A percentile compares a stretch with the other conserved stretches of the same genome.
Evolutionary conservation across 192 early-diverging fungal genomes (phyloP).

Genomic region (Rhizophagus prolifer): DNA sequence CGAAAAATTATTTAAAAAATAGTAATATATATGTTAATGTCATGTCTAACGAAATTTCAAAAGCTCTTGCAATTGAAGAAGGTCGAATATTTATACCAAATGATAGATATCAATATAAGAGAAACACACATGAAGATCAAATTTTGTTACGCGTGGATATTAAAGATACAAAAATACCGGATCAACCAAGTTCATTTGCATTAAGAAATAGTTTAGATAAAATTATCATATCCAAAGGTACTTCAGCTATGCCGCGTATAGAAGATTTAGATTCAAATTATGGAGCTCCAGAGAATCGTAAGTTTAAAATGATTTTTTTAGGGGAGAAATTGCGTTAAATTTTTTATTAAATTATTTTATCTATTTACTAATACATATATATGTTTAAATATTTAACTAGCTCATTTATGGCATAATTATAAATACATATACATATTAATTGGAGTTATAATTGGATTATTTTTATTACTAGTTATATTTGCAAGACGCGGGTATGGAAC

Average conservation of each 20-base stretch:
- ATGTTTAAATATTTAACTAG: background rate
- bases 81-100: too few relatives aligned
- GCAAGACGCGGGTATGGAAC: too few relatives aligned
- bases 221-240: too few relatives aligned
- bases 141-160: background rate
- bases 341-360: too few relatives aligned
- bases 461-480: background rate
- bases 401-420: background rate
- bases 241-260: background rate
- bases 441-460: background rate
- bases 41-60: too few relatives aligned
- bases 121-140: background rate
- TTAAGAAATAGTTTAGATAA: background rate
- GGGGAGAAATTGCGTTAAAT: too few relatives aligned
- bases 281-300: background rate
- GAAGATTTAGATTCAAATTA: background rate
- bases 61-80: too few relatives aligned
- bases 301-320: background rate
- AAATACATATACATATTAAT: background rate
- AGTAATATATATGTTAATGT: too few relatives aligned
- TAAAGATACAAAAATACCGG: background rate
- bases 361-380: background rate
- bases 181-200: background rate
- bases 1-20: too few relatives aligned
- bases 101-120: conserved; percentile 1